Conservation (phyloP, 768 basidiomycete genomes). For the Tylopilus balloui region DNA sequence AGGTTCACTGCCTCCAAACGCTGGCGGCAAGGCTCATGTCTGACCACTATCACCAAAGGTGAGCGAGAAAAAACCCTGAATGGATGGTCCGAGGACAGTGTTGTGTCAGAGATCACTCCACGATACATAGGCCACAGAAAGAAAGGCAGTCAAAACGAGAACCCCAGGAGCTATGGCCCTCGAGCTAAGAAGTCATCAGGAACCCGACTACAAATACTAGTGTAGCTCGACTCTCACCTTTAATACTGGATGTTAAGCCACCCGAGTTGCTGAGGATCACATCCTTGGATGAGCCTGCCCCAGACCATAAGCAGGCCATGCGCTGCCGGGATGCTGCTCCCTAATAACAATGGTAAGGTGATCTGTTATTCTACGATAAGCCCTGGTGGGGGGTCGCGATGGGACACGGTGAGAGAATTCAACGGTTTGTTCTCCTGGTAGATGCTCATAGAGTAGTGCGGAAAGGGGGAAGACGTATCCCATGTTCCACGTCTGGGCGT, state of each 20-base stretch:
- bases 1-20: conserved; percentile 30
- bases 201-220: background rate
- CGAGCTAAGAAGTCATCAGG: conserved; percentile 16
- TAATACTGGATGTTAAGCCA: conserved; percentile 12
- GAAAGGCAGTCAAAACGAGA: conserved; percentile 14
- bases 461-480: conserved; percentile 41
- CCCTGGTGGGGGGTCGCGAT: conserved; percentile 9
- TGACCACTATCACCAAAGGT: conserved; percentile 38
- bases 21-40: conserved; percentile 44
- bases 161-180: conserved; percentile 15
- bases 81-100: conserved; percentile 34
- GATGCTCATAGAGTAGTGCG: conserved; percentile 51
- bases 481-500: conserved; percentile 2
- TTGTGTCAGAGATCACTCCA: conserved; percentile 16
- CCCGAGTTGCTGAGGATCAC: conserved; percentile 12
- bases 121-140: conserved; percentile 15
- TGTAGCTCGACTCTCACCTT: conserved; percentile 17
- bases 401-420: conserved; percentile 36
- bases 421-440: conserved; percentile 47
- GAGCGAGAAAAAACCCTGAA: conserved; percentile 46
- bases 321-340: conserved; percentile 20
- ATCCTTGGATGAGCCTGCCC: conserved; percentile 21
- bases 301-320: conserved; percentile 22
- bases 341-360: conserved; percentile 22
- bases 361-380: conserved; percentile 31